Evolutionary conservation across 257 asterid species (phyloP), one percentile per base, ranked within the genome.

Genomic region (Salvia miltiorrhiza): DNA sequence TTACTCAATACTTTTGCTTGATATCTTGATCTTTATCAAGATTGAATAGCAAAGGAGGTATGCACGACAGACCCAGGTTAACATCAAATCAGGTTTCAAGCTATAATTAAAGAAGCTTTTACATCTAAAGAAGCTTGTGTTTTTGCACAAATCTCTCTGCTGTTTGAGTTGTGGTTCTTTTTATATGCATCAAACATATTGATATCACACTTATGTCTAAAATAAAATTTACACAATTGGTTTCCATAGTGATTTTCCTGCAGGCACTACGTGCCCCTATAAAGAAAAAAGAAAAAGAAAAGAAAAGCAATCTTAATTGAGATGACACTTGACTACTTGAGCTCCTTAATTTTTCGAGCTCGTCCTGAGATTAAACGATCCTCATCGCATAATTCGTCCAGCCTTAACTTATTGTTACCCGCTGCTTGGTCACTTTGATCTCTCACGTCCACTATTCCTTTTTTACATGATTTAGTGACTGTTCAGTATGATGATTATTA

Each of bases 101-200:
- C 67, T 63, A 23, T 23, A 45, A 45, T 20, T 41, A 10, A 33
- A 56, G 54, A 45, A 17, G 49, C 17, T 19, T 32, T 58, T 60
- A 65, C 64, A 62, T 58, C 59, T 70, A 24, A 65, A 9, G 23
- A 47, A 20, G 40, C 41, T 4, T 64, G 30, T 49, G n/a, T 16
- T 69, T 79, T 63, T n/a, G 60, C 33, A 66, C 54, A 65, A 20
- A 33, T 49, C 30, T n/a, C 41, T 26, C 5, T 20, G 52, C 24
- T 28, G 17, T 45, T 43, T 14, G 4, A 47, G 61, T 61, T 50
- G 35, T 28, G 61, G 20, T 54, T 58, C 49, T 41, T 52, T 30
- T 40, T 48, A 48, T 54, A 33, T 54, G 37, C 39, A 56, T 55
- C 50, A 39, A 6, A 43, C 45, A 33, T 60, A 17, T 53, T 60